phyloP scores from a whole-genome alignment of 1,284 basidiomycete species.

The Irpex sp. region DNA sequence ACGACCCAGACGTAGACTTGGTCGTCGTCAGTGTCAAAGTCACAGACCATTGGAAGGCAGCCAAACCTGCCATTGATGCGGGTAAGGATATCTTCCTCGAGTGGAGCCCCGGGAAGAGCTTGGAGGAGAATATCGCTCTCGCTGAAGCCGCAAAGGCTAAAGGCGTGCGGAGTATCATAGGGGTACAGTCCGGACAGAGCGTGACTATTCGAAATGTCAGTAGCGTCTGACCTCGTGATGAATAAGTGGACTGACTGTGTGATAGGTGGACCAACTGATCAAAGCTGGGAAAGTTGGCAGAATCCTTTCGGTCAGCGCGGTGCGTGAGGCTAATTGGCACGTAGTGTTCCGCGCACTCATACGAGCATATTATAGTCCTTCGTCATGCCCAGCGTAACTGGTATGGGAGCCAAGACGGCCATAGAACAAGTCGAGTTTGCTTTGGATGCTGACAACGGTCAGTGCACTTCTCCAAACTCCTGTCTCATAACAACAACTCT shows the following conservation, averaged over 20 bases:
- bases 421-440: not conserved
- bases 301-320: slow-evolving; percentile 25
- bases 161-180: slow-evolving; percentile 28
- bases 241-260: not conserved
- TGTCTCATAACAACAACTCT: not conserved
- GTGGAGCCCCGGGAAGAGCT: slow-evolving; percentile 30
- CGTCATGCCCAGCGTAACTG: not conserved
- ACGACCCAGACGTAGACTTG: slow-evolving; percentile 30
- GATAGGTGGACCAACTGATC: not conserved
- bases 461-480: not conserved
- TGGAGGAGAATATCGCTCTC: slow-evolving; percentile 27
- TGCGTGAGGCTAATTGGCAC: slow-evolving; percentile 12
- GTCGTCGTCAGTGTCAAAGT: slow-evolving; percentile 31
- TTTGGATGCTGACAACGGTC: not conserved
- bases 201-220: slow-evolving; percentile 25
- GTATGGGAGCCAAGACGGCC: not conserved
- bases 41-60: slow-evolving; percentile 23
- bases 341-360: not conserved
- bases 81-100: slow-evolving; percentile 36
- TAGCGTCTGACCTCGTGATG: not conserved
- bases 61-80: slow-evolving; percentile 28
- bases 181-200: slow-evolving; percentile 28
- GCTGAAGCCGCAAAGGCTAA: slow-evolving; percentile 27
- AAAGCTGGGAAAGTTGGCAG: slow-evolving; percentile 6
- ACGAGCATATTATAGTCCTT: not conserved